These are phyloP conservation scores for Metschnikowia baotianmanensis DNA, from an alignment of 805 yeast species.

Conservation along the genomic window DNA sequence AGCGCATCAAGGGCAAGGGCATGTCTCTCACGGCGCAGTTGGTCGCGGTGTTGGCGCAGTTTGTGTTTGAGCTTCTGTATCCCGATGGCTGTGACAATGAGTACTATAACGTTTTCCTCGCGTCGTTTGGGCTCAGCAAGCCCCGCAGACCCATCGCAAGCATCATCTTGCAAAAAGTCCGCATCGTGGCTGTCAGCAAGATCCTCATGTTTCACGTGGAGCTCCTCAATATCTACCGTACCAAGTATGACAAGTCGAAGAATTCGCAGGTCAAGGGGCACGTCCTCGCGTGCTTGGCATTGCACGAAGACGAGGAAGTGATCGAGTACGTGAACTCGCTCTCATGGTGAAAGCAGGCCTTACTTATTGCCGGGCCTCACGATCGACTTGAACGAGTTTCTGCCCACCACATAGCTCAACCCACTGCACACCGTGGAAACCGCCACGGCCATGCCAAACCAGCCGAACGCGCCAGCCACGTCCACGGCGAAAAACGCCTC, in stretches of 20 bases:
- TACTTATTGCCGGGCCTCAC: conserved; percentile 1
- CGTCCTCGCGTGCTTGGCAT: conserved; percentile 12
- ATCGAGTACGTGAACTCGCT: conserved; percentile 10
- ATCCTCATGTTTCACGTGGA: conserved; percentile 13
- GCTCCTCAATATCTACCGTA: conserved; percentile 13
- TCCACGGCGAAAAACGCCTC: conserved; percentile 22
- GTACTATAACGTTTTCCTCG: conserved; percentile 6
- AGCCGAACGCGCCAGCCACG: conserved; percentile 19
- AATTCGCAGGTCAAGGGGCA: conserved; percentile 1
- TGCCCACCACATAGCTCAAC: conserved; percentile 67
- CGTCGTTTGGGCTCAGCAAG: conserved; percentile 5
- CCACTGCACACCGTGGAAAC: conserved; percentile 78
- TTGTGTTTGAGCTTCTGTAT: conserved; percentile 14
- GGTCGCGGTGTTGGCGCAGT: conserved; percentile 12
- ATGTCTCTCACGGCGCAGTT: conserved; percentile 8
- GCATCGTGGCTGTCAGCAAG: conserved; percentile 7
- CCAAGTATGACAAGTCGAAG: conserved; percentile 5
- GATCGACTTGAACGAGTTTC: conserved; percentile 55
- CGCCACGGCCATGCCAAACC: conserved; percentile 30
- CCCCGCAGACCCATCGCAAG: conserved; percentile 3
- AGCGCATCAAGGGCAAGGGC: conserved; percentile 1
- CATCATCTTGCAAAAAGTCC: not conserved
- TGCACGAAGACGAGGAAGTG: conserved; percentile 11
- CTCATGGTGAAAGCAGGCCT: conserved; percentile 7
- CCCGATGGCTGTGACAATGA: conserved; percentile 5